Evolutionary conservation across 2,329 filamentous ascomycete genomes (phyloP), one percentile per base, ranked within the genome.

Genomic region (Conoideocrella luteorostrata): DNA sequence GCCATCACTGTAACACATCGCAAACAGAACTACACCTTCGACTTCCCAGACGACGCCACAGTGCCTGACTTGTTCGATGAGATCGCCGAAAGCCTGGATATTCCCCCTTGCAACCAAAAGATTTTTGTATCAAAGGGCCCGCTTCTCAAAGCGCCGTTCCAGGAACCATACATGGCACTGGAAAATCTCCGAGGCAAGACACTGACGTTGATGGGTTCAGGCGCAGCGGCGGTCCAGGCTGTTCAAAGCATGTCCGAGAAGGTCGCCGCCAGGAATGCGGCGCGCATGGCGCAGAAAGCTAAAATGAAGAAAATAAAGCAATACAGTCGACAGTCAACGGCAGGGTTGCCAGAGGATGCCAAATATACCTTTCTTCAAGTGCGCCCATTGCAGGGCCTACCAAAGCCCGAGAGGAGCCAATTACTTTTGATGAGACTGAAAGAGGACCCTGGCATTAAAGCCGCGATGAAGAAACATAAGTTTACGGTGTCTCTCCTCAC

Each of bases 401-500:
- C 89, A 0, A 76, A 84, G 43, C 84, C 90, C 0, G 75, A 83
- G 20, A 80, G 82, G 42, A 86, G 83, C 10, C 72, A 81, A 4
- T 69, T 74, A 1, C 88, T 91, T 54, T 77, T 98, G 2, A 72
- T 85, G 59, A 78, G 86, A 1, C 73, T 98, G 4, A 81, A 81
- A 50, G 77, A 84, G 48, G 93, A 98, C 61, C 82, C 87, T 0
- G 93, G 93, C 7, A 91, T 98, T 65, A 82, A 82, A 50, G 72
- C 83, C 1, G 77, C 81, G 1, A 98, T 98, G 93, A 72, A 77
- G 13, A 82, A 82, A 55, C 90, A 95, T 68, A 78, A 82, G 50
- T 96, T 95, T 69, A 78, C 76, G 17, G 93, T 98, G 1, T 84
- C 84, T 0, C 65, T 97, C 3, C 72, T 98, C 21, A 96, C 90